phyloP scores from a whole-genome alignment of 441 rosid genomes.

The Populus tomentosa region DNA sequence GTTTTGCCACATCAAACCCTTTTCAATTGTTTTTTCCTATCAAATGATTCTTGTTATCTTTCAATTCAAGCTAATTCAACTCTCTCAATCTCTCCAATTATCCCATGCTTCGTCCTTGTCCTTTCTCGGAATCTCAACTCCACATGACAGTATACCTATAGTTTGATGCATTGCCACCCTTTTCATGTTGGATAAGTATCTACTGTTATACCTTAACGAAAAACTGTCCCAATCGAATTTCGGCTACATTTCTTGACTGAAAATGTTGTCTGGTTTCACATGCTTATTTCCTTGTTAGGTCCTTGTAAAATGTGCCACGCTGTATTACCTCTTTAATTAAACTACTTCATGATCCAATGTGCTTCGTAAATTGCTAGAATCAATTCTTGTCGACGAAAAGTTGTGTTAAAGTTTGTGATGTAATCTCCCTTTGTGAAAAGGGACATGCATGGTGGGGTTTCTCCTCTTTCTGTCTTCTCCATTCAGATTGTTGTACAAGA shows the following conservation, averaged over 20 bases:
- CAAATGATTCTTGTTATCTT: slow-evolving; percentile 42
- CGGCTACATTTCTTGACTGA: slow-evolving; percentile 21
- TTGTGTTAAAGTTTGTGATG: not conserved
- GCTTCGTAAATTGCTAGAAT: not conserved
- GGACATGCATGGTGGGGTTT: not conserved
- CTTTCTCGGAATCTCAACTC: slow-evolving; percentile 38
- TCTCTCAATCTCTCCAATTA: slow-evolving; percentile 21
- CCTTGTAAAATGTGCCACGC: not conserved
- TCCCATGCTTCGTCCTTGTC: slow-evolving; percentile 45
- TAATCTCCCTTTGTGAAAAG: not conserved
- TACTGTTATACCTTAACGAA: slow-evolving; percentile 1
- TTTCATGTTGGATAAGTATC: slow-evolving; percentile 20
- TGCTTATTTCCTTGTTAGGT: not conserved
- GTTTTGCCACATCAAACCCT: slow-evolving; percentile 36
- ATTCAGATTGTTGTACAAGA: not conserved
- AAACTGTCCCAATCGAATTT: slow-evolving; percentile 23
- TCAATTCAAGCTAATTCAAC: slow-evolving; percentile 21
- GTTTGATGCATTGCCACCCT: slow-evolving; percentile 22
- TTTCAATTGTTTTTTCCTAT: slow-evolving; percentile 25
- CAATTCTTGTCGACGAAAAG: not conserved
- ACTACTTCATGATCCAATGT: not conserved
- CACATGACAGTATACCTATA: slow-evolving; percentile 27
- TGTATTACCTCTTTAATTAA: not conserved
- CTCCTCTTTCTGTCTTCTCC: not conserved
- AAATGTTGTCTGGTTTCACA: not conserved